Evolutionary conservation across 2,329 filamentous ascomycete species (phyloP), one percentile per base, ranked within the genome.

Genomic region (Nigrospora oryzae): DNA sequence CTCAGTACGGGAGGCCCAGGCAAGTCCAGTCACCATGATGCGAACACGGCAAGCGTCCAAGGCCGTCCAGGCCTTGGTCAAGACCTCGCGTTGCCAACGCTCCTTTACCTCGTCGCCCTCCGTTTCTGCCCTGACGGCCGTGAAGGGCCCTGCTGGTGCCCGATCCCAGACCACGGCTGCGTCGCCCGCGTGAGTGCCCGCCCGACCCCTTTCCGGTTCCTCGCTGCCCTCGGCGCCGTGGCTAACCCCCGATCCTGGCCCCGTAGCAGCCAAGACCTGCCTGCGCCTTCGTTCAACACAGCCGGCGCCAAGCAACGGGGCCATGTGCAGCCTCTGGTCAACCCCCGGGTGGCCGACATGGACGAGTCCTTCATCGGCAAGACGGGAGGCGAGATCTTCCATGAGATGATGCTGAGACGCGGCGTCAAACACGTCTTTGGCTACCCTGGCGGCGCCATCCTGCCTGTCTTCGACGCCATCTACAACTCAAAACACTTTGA

Each of bases 401-500:
- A 97, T 67, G 91, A 97, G 70, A 97, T 97, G 91, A 96, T 98
- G 90, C 76, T 95, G 50, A 79, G 91, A 60, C 86, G 91, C 57
- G 79, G 75, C 56, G 91, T 98, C 46, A 93, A 96, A 72, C 53
- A 63, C 46, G 48, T 51, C 87, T 83, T 90, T 60, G 86, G 86
- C 50, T 97, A 97, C 69, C 88, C 91, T 54, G 91, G 91, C 58
- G 91, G 93, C 63, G 90, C 93, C 53, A 97, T 97, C 68, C 83
- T 97, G 33, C 93, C 93, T 57, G 91, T 97, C 37, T 97, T 96
- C 72, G 93, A 98, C 66, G 93, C 93, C 60, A 97, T 98, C 63
- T 95, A 95, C 78, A 95, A 96, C 73, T 97, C 91, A 46, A 83
- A 86, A 72, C 86, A 96, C 68, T 95, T 97, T 71, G 84, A 96